Evolutionary conservation across 139 green algal genomes (phyloP).

Genomic region (Micractinium sp.): DNA sequence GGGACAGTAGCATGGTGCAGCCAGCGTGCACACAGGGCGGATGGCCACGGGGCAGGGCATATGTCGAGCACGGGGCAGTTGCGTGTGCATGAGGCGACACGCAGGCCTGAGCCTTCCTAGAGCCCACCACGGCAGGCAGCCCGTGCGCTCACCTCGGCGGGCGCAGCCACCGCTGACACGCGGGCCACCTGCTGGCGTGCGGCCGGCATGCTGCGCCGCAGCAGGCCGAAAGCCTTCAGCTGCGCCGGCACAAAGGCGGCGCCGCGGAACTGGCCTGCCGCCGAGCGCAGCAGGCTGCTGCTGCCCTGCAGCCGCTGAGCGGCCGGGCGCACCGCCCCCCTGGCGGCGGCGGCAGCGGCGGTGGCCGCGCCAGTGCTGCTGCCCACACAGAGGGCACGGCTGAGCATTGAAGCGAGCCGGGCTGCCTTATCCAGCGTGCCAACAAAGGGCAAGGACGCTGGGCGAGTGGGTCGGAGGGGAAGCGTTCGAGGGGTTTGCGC

Average conservation of each 20-base stretch:
- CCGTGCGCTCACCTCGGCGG: background rate
- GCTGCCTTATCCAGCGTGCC: constrained; percentile 3
- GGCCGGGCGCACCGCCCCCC: background rate
- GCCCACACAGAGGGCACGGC: constrained; percentile 13
- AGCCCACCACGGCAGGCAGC: background rate
- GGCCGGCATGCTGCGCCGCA: background rate
- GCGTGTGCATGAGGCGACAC: too few relatives aligned
- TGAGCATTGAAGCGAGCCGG: background rate
- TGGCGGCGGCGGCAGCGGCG: constrained; percentile 10
- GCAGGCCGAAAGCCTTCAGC: background rate
- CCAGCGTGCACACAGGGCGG: background rate
- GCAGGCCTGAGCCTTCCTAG: too few relatives aligned
- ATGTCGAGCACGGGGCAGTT: background rate
- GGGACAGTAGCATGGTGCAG: too few relatives aligned
- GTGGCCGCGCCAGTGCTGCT: background rate
- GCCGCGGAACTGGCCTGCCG: constrained; percentile 6
- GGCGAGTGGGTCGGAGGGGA: too few relatives aligned
- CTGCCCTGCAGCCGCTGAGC: background rate
- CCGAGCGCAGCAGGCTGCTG: background rate
- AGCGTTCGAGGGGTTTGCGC: too few relatives aligned
- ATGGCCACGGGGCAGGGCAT: too few relatives aligned
- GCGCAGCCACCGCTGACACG: constrained; percentile 17
- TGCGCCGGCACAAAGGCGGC: background rate
- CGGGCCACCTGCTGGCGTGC: background rate
- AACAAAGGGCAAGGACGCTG: too few relatives aligned